Conservation (phyloP, 2,329 filamentous ascomycete species). For the Paecilomyces variotii region DNA sequence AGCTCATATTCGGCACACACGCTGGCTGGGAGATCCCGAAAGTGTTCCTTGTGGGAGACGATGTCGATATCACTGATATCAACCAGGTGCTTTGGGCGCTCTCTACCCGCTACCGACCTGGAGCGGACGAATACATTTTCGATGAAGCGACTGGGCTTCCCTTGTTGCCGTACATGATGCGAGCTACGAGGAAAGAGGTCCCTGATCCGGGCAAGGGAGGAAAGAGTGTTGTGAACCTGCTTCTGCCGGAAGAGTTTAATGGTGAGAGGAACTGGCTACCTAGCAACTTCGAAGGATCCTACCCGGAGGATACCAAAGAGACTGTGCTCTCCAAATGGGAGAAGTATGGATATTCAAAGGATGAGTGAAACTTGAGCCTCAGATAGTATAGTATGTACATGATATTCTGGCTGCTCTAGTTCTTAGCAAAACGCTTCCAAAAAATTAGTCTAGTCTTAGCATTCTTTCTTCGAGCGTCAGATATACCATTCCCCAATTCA, state of each 20-base stretch:
- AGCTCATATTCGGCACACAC: slow-evolving; percentile 13
- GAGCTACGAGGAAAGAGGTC: neutral
- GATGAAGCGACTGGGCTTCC: neutral
- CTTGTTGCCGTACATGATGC: slow-evolving; percentile 1
- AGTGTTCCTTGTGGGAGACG: slow-evolving; percentile 12
- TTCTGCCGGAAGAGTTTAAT: slow-evolving; percentile 2
- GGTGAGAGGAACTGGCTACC: slow-evolving; percentile 1
- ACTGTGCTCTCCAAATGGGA: slow-evolving; percentile 1
- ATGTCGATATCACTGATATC: slow-evolving; percentile 12
- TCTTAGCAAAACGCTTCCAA: neutral
- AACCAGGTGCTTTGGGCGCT: slow-evolving; percentile 12
- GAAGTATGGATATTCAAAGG: slow-evolving; percentile 1
- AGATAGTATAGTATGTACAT: no score
- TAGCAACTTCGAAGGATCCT: slow-evolving; percentile 1
- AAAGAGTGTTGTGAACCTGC: neutral
- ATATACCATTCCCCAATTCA: neutral
- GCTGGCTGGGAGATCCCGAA: slow-evolving; percentile 15
- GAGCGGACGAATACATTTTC: slow-evolving; percentile 2
- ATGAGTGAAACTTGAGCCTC: neutral
- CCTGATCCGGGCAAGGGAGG: neutral
- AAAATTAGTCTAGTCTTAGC: neutral
- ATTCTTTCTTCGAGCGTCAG: neutral
- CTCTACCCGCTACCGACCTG: slow-evolving; percentile 2
- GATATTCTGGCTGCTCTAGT: no score
- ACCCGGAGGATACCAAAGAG: slow-evolving; percentile 2